Evolutionary conservation across 2,329 filamentous ascomycete genomes (phyloP).

Genomic region (Colletotrichum sojae): DNA sequence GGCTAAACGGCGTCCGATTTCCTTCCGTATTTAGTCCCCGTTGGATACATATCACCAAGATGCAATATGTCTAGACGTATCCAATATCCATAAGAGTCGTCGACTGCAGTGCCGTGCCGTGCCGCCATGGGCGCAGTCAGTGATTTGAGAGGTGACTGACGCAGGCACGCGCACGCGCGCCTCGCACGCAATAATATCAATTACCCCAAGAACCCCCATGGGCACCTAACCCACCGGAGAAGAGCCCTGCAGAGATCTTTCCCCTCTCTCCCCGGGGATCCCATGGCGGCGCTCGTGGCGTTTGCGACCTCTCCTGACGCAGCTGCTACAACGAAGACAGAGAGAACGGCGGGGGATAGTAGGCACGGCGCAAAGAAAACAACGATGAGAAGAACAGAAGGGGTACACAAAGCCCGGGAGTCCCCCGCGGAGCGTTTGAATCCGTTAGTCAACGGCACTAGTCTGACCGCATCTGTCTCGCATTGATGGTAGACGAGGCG

Average conservation of each 20-base stretch:
- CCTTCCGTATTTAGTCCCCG: neutral
- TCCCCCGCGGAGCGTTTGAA: constrained; percentile 24
- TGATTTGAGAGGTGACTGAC: constrained; percentile 21
- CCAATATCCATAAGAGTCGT: constrained; percentile 7
- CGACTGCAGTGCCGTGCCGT: neutral
- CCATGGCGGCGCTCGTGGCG: constrained; percentile 21
- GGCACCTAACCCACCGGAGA: neutral
- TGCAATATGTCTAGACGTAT: neutral
- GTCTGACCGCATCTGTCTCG: constrained; percentile 37
- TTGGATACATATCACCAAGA: neutral
- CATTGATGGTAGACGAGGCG: constrained; percentile 36
- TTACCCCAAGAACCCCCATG: neutral
- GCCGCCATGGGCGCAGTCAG: neutral
- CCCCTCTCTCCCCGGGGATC: neutral
- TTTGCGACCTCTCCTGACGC: constrained; percentile 18
- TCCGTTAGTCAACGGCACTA: constrained; percentile 17
- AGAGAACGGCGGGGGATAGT: neutral
- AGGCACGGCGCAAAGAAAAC: neutral
- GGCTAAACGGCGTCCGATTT: constrained; percentile 31
- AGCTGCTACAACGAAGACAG: neutral
- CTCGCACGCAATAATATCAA: neutral
- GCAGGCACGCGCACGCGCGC: constrained; percentile 4
- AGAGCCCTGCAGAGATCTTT: constrained; percentile 1
- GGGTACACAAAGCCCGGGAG: constrained; percentile 3
- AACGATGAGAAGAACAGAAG: neutral